Evolutionary conservation across 139 green algal species (phyloP), one percentile per base, ranked within the genome.

Genomic region (Chlamydomonas applanata): DNA sequence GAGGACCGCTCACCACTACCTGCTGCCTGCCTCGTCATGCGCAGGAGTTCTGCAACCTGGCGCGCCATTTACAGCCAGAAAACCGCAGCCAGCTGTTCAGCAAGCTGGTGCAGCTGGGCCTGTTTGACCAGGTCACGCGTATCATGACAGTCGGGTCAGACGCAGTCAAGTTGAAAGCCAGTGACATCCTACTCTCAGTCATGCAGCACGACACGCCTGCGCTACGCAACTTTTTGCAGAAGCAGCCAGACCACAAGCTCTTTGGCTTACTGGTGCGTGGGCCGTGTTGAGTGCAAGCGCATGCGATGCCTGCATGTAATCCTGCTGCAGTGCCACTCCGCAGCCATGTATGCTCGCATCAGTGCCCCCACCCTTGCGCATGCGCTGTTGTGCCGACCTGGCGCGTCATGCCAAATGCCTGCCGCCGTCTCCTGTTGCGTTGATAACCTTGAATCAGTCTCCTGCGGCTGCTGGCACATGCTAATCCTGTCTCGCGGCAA

Each of bases 31-130:
- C 5, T 27, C 35, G 7, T 79, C 79, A 36, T 45, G 84, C 33
- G 53, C 93, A 98, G 85, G 96, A 99, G 89, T 90, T 99, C 30
- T 96, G 90, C 81, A 82, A 78, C 61, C 72, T 97, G 72, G 77
- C 90, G 27, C 92, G 91, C 74, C 92, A 98, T 79, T 76, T 98
- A 72, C 96, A 97, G 83, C 80, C 87, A 45, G 44, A 60, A 22
- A 74, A 87, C 61, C 83, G 91, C 1, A 66, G 79, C 32, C 36
- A 71, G 19, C 83, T 97, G 35, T 93, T 96, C 53, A 57, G 69
- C 30, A 86, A 90, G 56, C 85, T 99, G 35, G 78, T 88, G 35
- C 82, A 85, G 60, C 73, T 96, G 60, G 95, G 95, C 1, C 84
- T 99, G 34, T 98, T 96, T 75, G 84, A 97, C 71, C 67, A 73